Base-by-base conservation (phyloP, 176 grass and related monocot species). In the Alloteropsis semialata region DNA sequence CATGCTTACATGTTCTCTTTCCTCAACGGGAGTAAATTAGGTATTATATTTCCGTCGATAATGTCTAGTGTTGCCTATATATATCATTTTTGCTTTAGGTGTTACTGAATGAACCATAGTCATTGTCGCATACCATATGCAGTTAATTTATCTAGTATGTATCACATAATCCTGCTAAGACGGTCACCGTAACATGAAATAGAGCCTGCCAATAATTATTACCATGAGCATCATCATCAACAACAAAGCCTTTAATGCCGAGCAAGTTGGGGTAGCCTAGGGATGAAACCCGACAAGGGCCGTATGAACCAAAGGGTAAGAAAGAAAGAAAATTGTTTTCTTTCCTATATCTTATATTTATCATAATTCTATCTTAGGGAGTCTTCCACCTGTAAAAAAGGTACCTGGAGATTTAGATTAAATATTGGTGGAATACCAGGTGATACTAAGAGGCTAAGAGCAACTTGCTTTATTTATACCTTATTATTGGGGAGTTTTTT, bases 61-160 rank as follows among this genome's bases (percentile, higher is more conserved):
- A 19, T 76, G 56, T 63, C 71, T 59, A 51, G 24, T 76, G 56
- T 63, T 72, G 29, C 41, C 17, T 2, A 32, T 69, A 32, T 69
- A 78, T 61, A 69, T 29, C 27, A 58, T 78, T 60, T 43, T 44
- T 33, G 8, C 8, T 55, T 76, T 49, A 50, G 3, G 24, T 82
- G 41, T 64, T 88, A 21, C 59, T 59, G 48, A 59, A 70, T 50
- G 21, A 38, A 62, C 18, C 29, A 57, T 63, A 77, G 17, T 66
- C 16, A 33, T 59, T 61, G 10, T 41, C 76, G 61, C 61, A 30
- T 59, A 62, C 62, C 5, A 34, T 63, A 10, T 76, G 76, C 49
- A 15, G 38, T 68, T 55, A 54, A 33, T 76, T 17, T 67, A 51
- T 60, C 19, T 32, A 67, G 51, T 45, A 75, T 61, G 45, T 73